These are phyloP conservation scores for Yamadazyma endophytica DNA, from an alignment of 805 yeast genomes.

Conservation along the genomic window DNA sequence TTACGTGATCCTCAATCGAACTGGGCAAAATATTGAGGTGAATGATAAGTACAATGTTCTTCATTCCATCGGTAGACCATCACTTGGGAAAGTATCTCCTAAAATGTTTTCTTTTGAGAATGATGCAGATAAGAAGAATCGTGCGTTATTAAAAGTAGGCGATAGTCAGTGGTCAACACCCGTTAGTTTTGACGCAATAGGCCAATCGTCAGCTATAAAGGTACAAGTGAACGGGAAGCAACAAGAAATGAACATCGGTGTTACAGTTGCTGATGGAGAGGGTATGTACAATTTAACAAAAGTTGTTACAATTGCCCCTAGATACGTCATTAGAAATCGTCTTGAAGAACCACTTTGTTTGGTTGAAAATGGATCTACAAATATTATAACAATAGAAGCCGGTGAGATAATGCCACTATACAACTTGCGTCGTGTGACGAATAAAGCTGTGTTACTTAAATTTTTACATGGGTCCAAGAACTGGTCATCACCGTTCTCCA, in stretches of 20 bases:
- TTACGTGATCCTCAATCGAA: slow-evolving; percentile 75
- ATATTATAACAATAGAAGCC: slow-evolving; percentile 41
- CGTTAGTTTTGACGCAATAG: slow-evolving; percentile 84
- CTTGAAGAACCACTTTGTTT: slow-evolving; percentile 54
- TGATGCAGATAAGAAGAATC: slow-evolving; percentile 52
- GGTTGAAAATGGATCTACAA: slow-evolving; percentile 65
- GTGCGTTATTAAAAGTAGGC: slow-evolving; percentile 62
- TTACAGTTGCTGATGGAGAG: slow-evolving; percentile 73
- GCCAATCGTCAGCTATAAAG: slow-evolving; percentile 60
- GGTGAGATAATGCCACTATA: slow-evolving; percentile 55
- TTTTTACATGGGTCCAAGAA: slow-evolving; percentile 52
- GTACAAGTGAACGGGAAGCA: slow-evolving; percentile 46
- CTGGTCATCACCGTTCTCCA: slow-evolving; percentile 87
- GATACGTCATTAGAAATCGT: slow-evolving; percentile 70
- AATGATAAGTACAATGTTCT: slow-evolving; percentile 50
- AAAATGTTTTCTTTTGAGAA: slow-evolving; percentile 81
- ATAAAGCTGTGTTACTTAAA: slow-evolving; percentile 60
- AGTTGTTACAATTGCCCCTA: slow-evolving; percentile 75
- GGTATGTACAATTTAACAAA: slow-evolving; percentile 78
- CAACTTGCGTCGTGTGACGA: slow-evolving; percentile 51
- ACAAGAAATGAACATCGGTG: slow-evolving; percentile 70
- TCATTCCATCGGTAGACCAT: slow-evolving; percentile 40
- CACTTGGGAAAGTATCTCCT: slow-evolving; percentile 41
- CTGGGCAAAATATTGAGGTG: slow-evolving; percentile 62
- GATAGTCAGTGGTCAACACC: slow-evolving; percentile 72